Conservation (phyloP, 805 yeast genomes). For the Candida lessepsii region DNA sequence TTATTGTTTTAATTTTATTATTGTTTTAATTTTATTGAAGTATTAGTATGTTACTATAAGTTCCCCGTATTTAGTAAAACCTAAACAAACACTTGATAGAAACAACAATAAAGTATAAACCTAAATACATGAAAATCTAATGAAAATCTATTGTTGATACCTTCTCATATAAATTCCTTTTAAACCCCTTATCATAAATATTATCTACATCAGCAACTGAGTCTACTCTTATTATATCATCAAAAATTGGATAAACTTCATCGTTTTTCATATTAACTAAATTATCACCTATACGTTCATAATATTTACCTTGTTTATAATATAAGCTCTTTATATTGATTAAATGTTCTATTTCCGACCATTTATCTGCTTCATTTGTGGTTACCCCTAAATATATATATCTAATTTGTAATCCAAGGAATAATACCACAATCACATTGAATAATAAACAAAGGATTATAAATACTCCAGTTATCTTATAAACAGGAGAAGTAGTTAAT, state of each 20-base stretch:
- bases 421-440: slow-evolving; percentile 35
- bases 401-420: slow-evolving; percentile 45
- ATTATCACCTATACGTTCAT: slow-evolving; percentile 19
- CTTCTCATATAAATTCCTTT: slow-evolving; percentile 33
- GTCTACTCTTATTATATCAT: slow-evolving; percentile 6
- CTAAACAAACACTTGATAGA: too few species aligned
- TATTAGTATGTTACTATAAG: too few species aligned
- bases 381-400: slow-evolving; percentile 67
- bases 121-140: background rate
- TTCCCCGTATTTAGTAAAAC: too few species aligned
- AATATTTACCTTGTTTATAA: slow-evolving; percentile 20
- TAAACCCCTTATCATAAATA: slow-evolving; percentile 51
- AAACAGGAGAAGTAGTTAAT: slow-evolving; percentile 4
- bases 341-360: slow-evolving; percentile 62
- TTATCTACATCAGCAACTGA: slow-evolving; percentile 24
- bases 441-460: slow-evolving; percentile 39
- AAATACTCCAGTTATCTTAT: slow-evolving; percentile 43
- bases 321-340: slow-evolving; percentile 28
- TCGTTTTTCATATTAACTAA: slow-evolving; percentile 14
- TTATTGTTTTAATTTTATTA: too few species aligned
- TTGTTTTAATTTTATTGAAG: too few species aligned
- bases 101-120: too few species aligned
- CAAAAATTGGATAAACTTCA: slow-evolving; percentile 3
- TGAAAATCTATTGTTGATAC: slow-evolving; percentile 3
- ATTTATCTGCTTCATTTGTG: slow-evolving; percentile 70